These are phyloP conservation scores for Musa troglodytarum DNA, from an alignment of 176 grass and related monocot species.

Conservation along the genomic window DNA sequence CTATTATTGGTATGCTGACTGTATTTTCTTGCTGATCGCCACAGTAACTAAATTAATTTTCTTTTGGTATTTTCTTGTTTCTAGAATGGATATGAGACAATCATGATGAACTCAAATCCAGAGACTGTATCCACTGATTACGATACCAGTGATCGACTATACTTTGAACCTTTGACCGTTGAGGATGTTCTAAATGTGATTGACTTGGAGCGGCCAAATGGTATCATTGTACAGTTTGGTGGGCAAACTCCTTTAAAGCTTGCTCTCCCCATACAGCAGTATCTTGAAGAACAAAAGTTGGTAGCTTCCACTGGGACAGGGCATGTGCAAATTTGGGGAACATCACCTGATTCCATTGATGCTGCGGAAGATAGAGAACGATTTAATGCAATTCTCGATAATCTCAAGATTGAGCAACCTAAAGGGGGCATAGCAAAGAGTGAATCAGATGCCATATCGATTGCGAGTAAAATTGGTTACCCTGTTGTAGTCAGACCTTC, in stretches of 20 bases:
- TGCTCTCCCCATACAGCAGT: constrained; percentile 67
- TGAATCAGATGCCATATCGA: constrained; percentile 72
- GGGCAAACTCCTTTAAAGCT: constrained; percentile 97
- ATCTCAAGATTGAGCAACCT: constrained; percentile 84
- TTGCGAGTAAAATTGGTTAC: constrained; percentile 77
- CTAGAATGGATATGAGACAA: constrained; percentile 80
- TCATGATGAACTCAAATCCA: constrained; percentile 99
- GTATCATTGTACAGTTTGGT: constrained; percentile 94
- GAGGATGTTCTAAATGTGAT: constrained; percentile 94
- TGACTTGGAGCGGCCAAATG: constrained; percentile 82
- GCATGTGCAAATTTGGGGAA: constrained; percentile 85
- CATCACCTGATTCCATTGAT: constrained; percentile 96
- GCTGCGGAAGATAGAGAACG: constrained; percentile 88
- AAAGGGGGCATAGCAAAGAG: constrained; percentile 95
- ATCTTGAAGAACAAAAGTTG: constrained; percentile 58
- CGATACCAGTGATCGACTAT: constrained; percentile 83
- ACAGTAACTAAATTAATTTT: not conserved
- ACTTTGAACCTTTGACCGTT: constrained; percentile 89
- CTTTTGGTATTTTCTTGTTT: not conserved
- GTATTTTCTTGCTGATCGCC: too few relatives aligned
- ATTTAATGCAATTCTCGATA: constrained; percentile 91
- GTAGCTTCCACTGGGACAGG: constrained; percentile 46
- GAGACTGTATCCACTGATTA: constrained; percentile 99
- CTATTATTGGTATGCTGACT: too few relatives aligned
- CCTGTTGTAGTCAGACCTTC: constrained; percentile 95